Base-by-base conservation (phyloP, 1,284 basidiomycete species). In the Leccinum cinnamomeum region DNA sequence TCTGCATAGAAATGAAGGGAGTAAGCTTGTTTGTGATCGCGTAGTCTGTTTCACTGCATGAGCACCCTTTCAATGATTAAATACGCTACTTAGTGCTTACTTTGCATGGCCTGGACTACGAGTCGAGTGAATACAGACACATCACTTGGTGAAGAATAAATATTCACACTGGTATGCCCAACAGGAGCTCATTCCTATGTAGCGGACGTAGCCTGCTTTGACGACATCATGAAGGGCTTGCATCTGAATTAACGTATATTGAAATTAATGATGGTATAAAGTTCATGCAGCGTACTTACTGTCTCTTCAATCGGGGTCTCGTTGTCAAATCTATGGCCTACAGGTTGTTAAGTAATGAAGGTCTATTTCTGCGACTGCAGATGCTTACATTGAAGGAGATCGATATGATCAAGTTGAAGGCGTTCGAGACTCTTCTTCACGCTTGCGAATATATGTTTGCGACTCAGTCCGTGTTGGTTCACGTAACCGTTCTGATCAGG, bases 381-480 rank as follows among this genome's bases (percentile, higher is more conserved):
- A 56, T 23, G 28, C 75, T 35, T 58, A 81, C 84, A 87, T 75
- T 88, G 87, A 23, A 89, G 77, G 4, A 91, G 70, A 66, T 91
- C 90, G 66, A 92, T 80, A 68, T 91, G 88, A 57, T 91, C 88
- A 7, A 90, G 75, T 63, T 87, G 84, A 28, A 92, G 81, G 25
- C 89, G 81, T 66, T 85, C 77, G 57, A 91, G 72, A 58, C 87
- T 88, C 54, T 79, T 79, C 68, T 90, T 85, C 53, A 92, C 86
- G 0, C 85, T 81, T n/a, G 87, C 86, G 65, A 91, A 91, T 63
- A 92, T 90, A 67, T 87, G 85, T 82, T 85, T 85, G 58, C 84
- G 77, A 68, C 80, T 84, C 50, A 84, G 68, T 3, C 84, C 84
- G 61, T 81, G 75, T 64, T 85, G 85, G 56, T 87, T 84, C 28